phyloP scores from a whole-genome alignment of 148 eudicot genomes.

The Fagopyrum esculentum region DNA sequence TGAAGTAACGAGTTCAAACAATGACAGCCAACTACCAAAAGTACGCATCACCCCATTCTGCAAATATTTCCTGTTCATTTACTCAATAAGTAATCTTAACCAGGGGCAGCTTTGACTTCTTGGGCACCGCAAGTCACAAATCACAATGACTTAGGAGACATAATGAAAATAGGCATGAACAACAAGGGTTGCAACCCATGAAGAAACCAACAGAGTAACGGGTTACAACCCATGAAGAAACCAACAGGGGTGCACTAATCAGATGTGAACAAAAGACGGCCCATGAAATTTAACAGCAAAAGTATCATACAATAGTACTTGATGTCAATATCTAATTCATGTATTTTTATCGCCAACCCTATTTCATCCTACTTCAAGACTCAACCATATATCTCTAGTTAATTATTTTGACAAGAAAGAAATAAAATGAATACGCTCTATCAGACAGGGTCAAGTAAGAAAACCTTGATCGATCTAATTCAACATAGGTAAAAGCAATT shows the following conservation, averaged over 20 bases:
- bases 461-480: background rate
- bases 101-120: too few relatives aligned
- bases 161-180: too few relatives aligned
- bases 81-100: too few relatives aligned
- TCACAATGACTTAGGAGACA: background rate
- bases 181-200: too few relatives aligned
- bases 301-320: background rate
- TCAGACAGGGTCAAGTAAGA: constrained; percentile 8
- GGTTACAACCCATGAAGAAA: background rate
- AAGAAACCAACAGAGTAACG: background rate
- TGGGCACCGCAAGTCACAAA: background rate
- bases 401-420: background rate
- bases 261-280: background rate
- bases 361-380: background rate
- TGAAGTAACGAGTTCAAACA: background rate
- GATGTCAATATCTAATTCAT: background rate
- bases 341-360: background rate
- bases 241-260: background rate
- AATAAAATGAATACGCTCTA: constrained; percentile 54
- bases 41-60: too few relatives aligned
- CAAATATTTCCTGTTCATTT: too few relatives aligned
- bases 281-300: background rate
- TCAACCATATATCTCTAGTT: background rate
- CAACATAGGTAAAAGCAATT: background rate
- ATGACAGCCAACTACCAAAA: too few relatives aligned